phyloP scores from a whole-genome alignment of 495 filamentous ascomycete genomes.

The Penicilliopsis zonata region DNA sequence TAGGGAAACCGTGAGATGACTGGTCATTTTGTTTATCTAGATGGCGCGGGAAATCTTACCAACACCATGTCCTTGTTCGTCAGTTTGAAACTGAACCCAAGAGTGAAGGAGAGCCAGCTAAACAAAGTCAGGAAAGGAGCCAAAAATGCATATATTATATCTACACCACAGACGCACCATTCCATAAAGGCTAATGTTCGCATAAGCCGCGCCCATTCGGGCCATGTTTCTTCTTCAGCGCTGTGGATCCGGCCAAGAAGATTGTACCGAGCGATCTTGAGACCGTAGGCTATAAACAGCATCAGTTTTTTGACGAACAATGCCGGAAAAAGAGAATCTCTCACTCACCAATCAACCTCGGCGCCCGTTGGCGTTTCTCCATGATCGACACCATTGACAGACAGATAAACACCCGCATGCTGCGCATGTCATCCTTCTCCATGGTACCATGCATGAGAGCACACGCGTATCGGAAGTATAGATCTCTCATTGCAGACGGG shows the following conservation, averaged over 20 bases:
- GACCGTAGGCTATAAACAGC: neutral
- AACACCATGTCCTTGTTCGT: neutral
- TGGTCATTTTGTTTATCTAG: too few relatives aligned
- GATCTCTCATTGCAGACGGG: neutral
- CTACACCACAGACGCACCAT: neutral
- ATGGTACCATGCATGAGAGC: neutral
- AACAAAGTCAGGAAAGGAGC: neutral
- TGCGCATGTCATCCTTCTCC: neutral
- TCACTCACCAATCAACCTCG: neutral
- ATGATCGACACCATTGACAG: neutral
- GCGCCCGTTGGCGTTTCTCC: neutral
- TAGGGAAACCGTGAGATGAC: too few relatives aligned
- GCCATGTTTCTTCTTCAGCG: neutral
- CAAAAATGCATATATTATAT: neutral
- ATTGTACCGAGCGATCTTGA: neutral
- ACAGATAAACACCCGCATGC: conserved; percentile 1
- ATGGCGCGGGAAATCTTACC: neutral
- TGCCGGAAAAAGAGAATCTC: too few relatives aligned
- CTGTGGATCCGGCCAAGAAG: neutral
- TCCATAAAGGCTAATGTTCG: neutral
- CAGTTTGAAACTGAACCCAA: neutral
- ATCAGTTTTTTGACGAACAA: too few relatives aligned
- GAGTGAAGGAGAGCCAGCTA: conserved; percentile 1
- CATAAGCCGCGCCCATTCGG: neutral
- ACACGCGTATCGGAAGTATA: neutral